phyloP scores from a whole-genome alignment of 1,284 basidiomycete genomes.

The Ganoderma meredithae region DNA sequence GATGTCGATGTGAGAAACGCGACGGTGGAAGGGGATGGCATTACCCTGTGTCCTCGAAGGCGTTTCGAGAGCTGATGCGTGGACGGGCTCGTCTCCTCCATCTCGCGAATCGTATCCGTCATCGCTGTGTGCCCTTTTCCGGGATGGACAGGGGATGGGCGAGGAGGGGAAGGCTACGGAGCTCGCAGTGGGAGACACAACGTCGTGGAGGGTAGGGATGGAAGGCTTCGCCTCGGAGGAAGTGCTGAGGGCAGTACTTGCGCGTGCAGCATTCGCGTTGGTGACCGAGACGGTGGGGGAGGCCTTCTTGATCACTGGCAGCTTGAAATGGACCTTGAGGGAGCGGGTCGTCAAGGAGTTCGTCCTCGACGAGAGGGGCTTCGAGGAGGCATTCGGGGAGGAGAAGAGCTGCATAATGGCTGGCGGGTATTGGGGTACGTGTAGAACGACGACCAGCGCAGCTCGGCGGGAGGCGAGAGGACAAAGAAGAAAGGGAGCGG shows the following conservation, averaged over 20 bases:
- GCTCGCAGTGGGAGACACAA: constrained; percentile 20
- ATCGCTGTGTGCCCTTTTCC: constrained; percentile 29
- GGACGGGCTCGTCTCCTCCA: constrained; percentile 12
- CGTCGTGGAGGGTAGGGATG: constrained; percentile 20
- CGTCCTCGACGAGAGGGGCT: constrained; percentile 21
- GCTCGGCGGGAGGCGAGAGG: constrained; percentile 22
- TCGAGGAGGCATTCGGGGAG: constrained; percentile 6
- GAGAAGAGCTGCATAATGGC: constrained; percentile 23
- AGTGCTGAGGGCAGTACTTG: constrained; percentile 18
- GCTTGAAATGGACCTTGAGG: constrained; percentile 30
- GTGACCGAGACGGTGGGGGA: constrained; percentile 41
- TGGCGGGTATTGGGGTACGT: constrained; percentile 22
- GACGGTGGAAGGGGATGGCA: constrained; percentile 16
- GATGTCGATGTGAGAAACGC: constrained; percentile 33
- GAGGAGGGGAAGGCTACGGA: constrained; percentile 41
- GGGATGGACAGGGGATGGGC: constrained; percentile 36
- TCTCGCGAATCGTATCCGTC: constrained; percentile 16
- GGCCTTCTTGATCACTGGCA: constrained; percentile 35
- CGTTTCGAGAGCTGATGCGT: constrained; percentile 10
- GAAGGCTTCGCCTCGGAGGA: constrained; percentile 5
- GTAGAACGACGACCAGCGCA: constrained; percentile 34
- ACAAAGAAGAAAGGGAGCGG: constrained; percentile 11
- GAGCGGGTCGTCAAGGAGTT: constrained; percentile 24
- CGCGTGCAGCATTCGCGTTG: constrained; percentile 37
- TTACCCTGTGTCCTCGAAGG: constrained; percentile 1